Evolutionary conservation across 164 flowering plant species (phyloP).

Genomic region (Chimonanthus praecox): DNA sequence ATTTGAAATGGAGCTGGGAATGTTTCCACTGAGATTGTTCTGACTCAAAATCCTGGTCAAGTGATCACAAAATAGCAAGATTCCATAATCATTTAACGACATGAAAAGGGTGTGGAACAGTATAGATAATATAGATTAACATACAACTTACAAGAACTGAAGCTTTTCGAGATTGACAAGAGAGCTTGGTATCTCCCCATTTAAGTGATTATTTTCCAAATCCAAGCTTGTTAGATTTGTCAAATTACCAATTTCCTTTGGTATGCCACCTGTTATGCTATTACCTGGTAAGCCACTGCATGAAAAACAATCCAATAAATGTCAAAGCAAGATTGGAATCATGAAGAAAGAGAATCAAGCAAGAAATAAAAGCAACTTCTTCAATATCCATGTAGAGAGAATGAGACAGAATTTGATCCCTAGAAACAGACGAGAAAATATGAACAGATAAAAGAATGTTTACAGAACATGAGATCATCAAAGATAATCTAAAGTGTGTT

Average conservation of each 20-base stretch:
- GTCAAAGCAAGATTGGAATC: conserved; percentile 3
- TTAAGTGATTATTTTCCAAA: conserved; percentile 64
- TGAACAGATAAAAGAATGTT: neutral
- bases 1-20: conserved; percentile 61
- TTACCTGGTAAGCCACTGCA: conserved; percentile 77
- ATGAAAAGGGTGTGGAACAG: neutral
- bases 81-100: neutral
- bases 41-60: conserved; percentile 69
- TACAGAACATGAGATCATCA: neutral
- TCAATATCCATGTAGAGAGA: neutral
- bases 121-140: neutral
- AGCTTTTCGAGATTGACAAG: conserved; percentile 74
- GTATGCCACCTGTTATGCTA: conserved; percentile 74
- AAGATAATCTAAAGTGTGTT: neutral
- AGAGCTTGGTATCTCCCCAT: conserved; percentile 75
- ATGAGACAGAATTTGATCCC: too few species aligned
- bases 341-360: neutral
- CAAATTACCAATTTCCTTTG: conserved; percentile 72
- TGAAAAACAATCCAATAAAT: conserved; percentile 10
- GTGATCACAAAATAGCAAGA: conserved; percentile 7
- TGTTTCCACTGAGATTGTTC: conserved; percentile 67
- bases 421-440: neutral
- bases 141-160: conserved; percentile 63
- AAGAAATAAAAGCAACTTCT: neutral
- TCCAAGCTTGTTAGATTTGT: conserved; percentile 59